Base-by-base conservation (phyloP, 176 grass and related monocot species). In the Oryza meyeriana region DNA sequence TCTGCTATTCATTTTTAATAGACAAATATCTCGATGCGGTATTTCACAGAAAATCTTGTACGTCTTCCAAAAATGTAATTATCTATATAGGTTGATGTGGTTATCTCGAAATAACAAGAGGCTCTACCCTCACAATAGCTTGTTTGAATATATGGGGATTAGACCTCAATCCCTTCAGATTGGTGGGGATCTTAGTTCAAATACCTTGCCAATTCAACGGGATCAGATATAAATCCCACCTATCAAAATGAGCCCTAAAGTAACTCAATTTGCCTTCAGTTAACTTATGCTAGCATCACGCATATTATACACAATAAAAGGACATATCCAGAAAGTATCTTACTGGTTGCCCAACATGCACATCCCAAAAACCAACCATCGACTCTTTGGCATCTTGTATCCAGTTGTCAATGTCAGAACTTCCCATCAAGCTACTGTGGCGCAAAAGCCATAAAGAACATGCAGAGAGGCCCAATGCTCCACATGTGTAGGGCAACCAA, bases 361-460 rank as follows among this genome's bases (percentile, higher is more conserved):
- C 93, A 83, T 89, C 79, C 90, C 87, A 86, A 90, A 97, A 97
- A 75, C 82, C 77, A 76, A 66, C 79, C 47, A 92, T 65, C 3
- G 94, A 97, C 58, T 94, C 86, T 61, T 97, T 97, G 10, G 94
- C 90, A 85, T 97, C 94, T 76, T 64, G 83, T 50, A 97, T 85
- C 94, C 94, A 97, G 48, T 94, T 94, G 80, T 97, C 92, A 44
- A 97, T 92, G 73, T 97, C 94, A 77, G 89, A 77, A 80, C 94
- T 97, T 80, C 94, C 94, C 94, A 90, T 94, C 88, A 97, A 97
- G 80, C 94, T 92, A 84, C 94, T 97, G 77, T 97, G 94, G 13
- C 88, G 88, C 83, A 97, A 76, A 80, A 98, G 77, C 95, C 95
- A 98, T 48, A 98, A 18, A 39, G 95, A 93, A 83, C 95, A 98